A percentile compares a stretch with the other conserved stretches of the same genome.
These are phyloP conservation scores for Isatis lusitanica DNA, from an alignment of 441 rosid genomes.

Conservation along the genomic window DNA sequence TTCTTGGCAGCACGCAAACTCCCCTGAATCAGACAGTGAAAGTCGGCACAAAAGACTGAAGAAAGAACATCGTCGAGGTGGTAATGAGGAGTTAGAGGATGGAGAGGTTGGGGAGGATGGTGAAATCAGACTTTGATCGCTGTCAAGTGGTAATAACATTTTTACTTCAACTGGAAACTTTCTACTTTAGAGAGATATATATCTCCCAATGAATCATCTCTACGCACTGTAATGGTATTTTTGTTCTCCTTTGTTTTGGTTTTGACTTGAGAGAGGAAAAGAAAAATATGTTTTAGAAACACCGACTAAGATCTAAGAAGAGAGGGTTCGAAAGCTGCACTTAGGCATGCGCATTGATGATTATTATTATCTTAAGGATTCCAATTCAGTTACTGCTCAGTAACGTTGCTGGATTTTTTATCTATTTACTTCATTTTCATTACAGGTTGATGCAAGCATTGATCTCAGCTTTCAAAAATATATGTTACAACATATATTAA, in stretches of 20 bases:
- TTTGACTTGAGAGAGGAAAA: no score
- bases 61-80: slow-evolving; percentile 70
- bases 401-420: no score
- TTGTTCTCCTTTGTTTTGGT: background rate
- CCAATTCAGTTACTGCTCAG: no score
- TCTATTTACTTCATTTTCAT: no score
- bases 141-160: slow-evolving; percentile 6
- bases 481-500: no score
- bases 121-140: slow-evolving; percentile 46
- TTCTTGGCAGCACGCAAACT: slow-evolving; percentile 64
- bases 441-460: no score
- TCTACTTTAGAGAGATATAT: background rate
- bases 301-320: background rate
- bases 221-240: background rate
- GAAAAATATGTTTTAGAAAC: background rate
- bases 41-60: slow-evolving; percentile 69
- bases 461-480: no score
- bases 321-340: background rate
- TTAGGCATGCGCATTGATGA: no score
- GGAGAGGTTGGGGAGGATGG: slow-evolving; percentile 78
- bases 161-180: background rate
- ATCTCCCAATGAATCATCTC: background rate
- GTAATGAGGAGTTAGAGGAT: slow-evolving; percentile 69
- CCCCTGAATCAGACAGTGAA: slow-evolving; percentile 88
- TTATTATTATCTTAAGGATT: no score